Base-by-base conservation (phyloP, 805 yeast species). In the Pichia phayaonensis region DNA sequence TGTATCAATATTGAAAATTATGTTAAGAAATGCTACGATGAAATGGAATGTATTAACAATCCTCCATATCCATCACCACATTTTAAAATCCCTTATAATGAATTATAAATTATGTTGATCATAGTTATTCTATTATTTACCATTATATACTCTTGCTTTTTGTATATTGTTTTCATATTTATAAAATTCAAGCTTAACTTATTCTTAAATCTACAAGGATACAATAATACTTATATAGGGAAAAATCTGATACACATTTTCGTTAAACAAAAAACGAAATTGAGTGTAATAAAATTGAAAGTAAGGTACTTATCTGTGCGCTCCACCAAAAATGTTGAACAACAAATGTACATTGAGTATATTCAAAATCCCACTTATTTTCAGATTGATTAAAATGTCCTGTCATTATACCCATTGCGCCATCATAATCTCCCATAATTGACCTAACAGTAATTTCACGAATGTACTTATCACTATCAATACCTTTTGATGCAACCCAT, bases 281-380 rank as follows among this genome's bases (percentile, higher is more conserved):
- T 4, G 52, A 44, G 18, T 66, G 64, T 7, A 74, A 51, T 5
- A 77, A 50, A 0, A 72, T 57, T 0, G 79, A 67, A 12, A 80
- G 47, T 1, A 76, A 50, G 3, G 74, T 63, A 8, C 76, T 58
- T 1, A 83, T 75, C 60, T 86, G 83, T 2, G 95, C 76, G 8
- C 77, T 86, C 99, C 99, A 94, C 99, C 99, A 94, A 48, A 86
- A 80, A 64, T 90, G 97, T 68, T 90, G 97, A 12, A 88, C 79
- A 2, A 78, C 76, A 65, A 92, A 92, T 16, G 90, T 83, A 69
- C 99, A 94, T 53, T 84, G 71, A 7, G 77, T 66, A 68, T 80
- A 92, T 26, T 75, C 69, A 71, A 86, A 90, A 18, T 75, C 75
- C 92, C 95, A 85, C 20, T 61, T 59, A 1, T 66, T 59, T 0